phyloP scores from a whole-genome alignment of 2,329 filamentous ascomycete genomes.

The Fusarium dimerum region DNA sequence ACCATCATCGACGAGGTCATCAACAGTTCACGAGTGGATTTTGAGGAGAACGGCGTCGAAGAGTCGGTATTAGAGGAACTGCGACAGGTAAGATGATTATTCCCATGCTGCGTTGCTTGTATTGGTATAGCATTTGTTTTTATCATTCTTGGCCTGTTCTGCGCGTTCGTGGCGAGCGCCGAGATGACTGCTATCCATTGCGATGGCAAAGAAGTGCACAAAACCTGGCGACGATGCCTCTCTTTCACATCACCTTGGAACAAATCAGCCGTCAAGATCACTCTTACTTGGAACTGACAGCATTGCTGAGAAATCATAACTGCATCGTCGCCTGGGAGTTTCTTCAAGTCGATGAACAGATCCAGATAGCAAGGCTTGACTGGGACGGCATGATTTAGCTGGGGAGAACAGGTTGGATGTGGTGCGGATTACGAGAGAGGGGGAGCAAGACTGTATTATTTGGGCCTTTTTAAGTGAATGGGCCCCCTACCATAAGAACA shows the following conservation, averaged over 20 bases:
- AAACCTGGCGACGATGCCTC: background rate
- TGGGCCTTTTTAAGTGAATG: slow-evolving; percentile 54
- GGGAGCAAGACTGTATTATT: slow-evolving; percentile 55
- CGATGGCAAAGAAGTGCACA: background rate
- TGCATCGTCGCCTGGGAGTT: background rate
- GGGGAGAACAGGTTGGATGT: slow-evolving; percentile 25
- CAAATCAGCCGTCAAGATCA: background rate
- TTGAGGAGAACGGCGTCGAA: slow-evolving; percentile 94
- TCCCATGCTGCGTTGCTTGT: slow-evolving; percentile 9
- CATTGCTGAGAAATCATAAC: background rate
- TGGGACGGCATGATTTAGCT: slow-evolving; percentile 13
- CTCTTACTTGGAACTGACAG: background rate
- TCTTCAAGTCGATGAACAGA: background rate
- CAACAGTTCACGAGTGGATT: slow-evolving; percentile 88
- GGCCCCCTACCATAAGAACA: slow-evolving; percentile 26
- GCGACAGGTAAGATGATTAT: slow-evolving; percentile 68
- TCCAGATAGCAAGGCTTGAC: background rate
- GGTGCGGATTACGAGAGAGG: slow-evolving; percentile 16
- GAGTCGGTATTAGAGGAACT: slow-evolving; percentile 84
- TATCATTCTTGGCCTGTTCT: slow-evolving; percentile 2
- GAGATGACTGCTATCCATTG: background rate
- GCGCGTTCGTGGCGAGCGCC: slow-evolving; percentile 33
- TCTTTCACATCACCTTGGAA: background rate
- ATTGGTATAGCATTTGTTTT: slow-evolving; percentile 3
- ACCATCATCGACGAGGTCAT: slow-evolving; percentile 83